Conservation (phyloP, 192 early-diverging fungal species). For the Phlyctochytrium arcticum region DNA sequence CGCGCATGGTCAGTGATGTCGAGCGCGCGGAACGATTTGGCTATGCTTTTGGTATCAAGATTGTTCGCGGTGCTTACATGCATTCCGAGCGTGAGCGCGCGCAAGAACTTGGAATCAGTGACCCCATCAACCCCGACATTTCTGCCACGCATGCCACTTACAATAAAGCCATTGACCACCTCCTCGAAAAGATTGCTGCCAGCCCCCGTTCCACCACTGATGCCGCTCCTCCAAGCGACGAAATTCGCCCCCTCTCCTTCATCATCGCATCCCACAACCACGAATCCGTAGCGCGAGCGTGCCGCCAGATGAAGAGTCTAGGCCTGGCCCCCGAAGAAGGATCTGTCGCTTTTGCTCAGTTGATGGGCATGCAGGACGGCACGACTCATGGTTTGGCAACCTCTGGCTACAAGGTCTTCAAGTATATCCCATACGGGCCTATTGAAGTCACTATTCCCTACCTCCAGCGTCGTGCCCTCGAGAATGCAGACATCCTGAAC, state of each 20-base stretch:
- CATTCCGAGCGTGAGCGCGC: slow-evolving; percentile 71
- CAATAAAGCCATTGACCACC: slow-evolving; percentile 68
- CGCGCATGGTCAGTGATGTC: slow-evolving; percentile 62
- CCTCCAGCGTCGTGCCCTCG: slow-evolving; percentile 87
- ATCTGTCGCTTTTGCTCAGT: slow-evolving; percentile 86
- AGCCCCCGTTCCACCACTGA: neutral
- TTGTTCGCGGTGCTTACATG: slow-evolving; percentile 87
- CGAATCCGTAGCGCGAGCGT: slow-evolving; percentile 63
- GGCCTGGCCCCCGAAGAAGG: slow-evolving; percentile 51
- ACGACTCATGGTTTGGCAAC: slow-evolving; percentile 77
- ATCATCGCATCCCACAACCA: slow-evolving; percentile 90
- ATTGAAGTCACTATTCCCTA: slow-evolving; percentile 91
- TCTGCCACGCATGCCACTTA: slow-evolving; percentile 80
- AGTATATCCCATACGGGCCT: slow-evolving; percentile 91
- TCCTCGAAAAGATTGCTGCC: slow-evolving; percentile 54
- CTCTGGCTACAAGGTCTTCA: slow-evolving; percentile 76
- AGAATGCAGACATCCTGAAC: slow-evolving; percentile 80
- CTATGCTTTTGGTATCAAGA: slow-evolving; percentile 78
- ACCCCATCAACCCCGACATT: slow-evolving; percentile 78
- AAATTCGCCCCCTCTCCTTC: slow-evolving; percentile 59
- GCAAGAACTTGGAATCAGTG: slow-evolving; percentile 56
- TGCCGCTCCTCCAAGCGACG: too few species aligned
- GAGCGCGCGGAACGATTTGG: slow-evolving; percentile 63
- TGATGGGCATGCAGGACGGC: slow-evolving; percentile 93
- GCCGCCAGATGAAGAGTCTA: slow-evolving; percentile 56